Percentiles rank a stretch among this genome's conserved stretches.
These are phyloP conservation scores for Cystobasidiaceae sp. DNA, from an alignment of 1,284 basidiomycete genomes.

Conservation along the genomic window DNA sequence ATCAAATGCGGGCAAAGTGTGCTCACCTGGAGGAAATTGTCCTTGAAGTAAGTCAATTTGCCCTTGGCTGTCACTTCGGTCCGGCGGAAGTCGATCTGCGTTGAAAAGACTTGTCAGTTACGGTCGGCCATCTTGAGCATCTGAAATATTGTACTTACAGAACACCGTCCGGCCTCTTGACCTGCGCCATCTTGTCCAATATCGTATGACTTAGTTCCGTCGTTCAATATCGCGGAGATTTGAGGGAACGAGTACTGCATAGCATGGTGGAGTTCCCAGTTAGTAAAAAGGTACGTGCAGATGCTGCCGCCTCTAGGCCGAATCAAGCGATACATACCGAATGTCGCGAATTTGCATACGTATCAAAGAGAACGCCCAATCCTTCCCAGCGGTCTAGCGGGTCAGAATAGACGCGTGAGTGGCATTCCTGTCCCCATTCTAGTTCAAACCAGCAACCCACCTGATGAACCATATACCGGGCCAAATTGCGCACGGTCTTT, in stretches of 20 bases:
- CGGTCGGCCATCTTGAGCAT: neutral
- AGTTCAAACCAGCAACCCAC: too few relatives aligned
- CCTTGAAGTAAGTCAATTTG: slow-evolving; percentile 79
- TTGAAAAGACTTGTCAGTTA: too few relatives aligned
- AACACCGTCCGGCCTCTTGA: slow-evolving; percentile 56
- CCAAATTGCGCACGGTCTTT: slow-evolving; percentile 71
- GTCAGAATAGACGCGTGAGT: too few relatives aligned
- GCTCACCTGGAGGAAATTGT: slow-evolving; percentile 69
- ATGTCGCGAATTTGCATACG: slow-evolving; percentile 80
- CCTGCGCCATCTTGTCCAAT: slow-evolving; percentile 73
- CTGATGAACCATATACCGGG: slow-evolving; percentile 84
- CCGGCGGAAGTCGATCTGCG: slow-evolving; percentile 73
- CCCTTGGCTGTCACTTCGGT: slow-evolving; percentile 85
- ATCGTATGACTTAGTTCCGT: slow-evolving; percentile 78
- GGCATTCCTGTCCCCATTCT: too few relatives aligned
- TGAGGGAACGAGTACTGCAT: slow-evolving; percentile 73
- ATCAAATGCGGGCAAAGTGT: neutral
- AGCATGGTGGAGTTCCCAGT: neutral
- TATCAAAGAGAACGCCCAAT: slow-evolving; percentile 88
- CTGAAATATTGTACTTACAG: slow-evolving; percentile 51
- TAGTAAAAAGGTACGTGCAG: too few relatives aligned
- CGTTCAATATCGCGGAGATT: slow-evolving; percentile 78
- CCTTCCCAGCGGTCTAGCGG: slow-evolving; percentile 77
- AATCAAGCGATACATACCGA: slow-evolving; percentile 41
- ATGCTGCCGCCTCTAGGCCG: too few relatives aligned